A percentile compares a stretch with the other conserved stretches of the same genome.
These are phyloP conservation scores for Tillandsia leiboldiana DNA, from an alignment of 176 grass and related monocot genomes.

Conservation along the genomic window DNA sequence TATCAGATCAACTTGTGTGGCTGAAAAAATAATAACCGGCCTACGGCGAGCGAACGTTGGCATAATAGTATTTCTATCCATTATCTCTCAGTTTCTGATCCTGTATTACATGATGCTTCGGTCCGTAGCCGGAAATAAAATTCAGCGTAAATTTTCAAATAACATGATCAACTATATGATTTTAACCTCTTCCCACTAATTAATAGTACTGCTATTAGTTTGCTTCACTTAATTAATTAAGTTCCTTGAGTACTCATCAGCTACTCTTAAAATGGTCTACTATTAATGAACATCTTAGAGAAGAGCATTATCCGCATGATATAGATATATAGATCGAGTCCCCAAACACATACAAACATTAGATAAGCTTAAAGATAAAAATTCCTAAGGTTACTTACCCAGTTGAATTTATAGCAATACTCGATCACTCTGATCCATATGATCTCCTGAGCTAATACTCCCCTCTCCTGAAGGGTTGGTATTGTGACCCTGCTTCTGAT, in stretches of 20 bases:
- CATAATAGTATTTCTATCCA: not conserved
- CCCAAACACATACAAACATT: not conserved
- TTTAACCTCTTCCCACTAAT: not conserved
- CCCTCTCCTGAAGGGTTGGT: no score
- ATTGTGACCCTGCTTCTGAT: no score
- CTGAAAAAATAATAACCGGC: not conserved
- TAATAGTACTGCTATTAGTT: not conserved
- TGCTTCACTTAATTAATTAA: not conserved
- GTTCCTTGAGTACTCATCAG: not conserved
- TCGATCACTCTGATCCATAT: no score
- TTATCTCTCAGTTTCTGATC: not conserved
- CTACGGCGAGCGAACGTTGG: no score
- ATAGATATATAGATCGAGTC: not conserved
- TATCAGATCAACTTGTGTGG: no score
- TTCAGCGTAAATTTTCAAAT: not conserved
- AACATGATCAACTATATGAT: not conserved
- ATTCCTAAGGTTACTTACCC: not conserved
- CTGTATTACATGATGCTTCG: not conserved
- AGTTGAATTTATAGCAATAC: no score
- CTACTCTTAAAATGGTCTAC: not conserved
- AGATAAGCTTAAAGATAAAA: not conserved
- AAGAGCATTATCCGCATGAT: not conserved
- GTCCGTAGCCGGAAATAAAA: not conserved
- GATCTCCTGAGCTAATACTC: no score
- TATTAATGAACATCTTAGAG: not conserved